Conservation (phyloP, 1,284 basidiomycete genomes). For the Schizophyllum commune region DNA sequence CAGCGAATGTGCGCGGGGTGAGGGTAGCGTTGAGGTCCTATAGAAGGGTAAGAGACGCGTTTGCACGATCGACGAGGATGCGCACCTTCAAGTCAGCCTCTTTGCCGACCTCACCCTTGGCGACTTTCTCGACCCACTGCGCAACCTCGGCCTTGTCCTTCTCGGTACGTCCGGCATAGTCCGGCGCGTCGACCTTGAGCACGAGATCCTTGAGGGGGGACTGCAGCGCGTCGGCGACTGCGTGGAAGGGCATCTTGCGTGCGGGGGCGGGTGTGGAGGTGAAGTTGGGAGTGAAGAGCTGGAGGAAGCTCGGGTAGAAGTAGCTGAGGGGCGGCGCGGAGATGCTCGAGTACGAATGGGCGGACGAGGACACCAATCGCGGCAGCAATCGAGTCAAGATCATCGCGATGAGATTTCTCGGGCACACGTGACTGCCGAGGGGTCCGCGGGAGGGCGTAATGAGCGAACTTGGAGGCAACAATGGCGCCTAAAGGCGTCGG, state of each 20-base stretch:
- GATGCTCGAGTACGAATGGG: not conserved
- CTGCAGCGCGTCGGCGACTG: slow-evolving; percentile 42
- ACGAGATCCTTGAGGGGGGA: slow-evolving; percentile 55
- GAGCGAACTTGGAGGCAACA: not conserved
- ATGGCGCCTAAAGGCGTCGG: no score
- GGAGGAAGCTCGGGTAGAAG: not conserved
- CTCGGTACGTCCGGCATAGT: slow-evolving; percentile 21
- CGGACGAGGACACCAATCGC: not conserved
- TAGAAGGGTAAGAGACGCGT: slow-evolving; percentile 4
- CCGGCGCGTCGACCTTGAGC: slow-evolving; percentile 31
- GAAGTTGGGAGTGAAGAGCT: not conserved
- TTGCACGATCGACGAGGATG: not conserved
- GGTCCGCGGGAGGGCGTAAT: not conserved
- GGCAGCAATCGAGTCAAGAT: not conserved
- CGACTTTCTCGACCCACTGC: slow-evolving; percentile 64
- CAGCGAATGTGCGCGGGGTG: slow-evolving; percentile 72
- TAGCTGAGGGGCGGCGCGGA: not conserved
- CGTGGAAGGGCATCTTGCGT: slow-evolving; percentile 48
- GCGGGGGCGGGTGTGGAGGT: not conserved
- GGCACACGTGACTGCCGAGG: not conserved
- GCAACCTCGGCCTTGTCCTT: slow-evolving; percentile 56
- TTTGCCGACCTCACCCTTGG: slow-evolving; percentile 40
- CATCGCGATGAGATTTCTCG: not conserved
- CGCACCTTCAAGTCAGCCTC: slow-evolving; percentile 44
- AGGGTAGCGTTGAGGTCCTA: slow-evolving; percentile 74